phyloP scores from a whole-genome alignment of 345 rosid genomes.

The Sapria himalayana region DNA sequence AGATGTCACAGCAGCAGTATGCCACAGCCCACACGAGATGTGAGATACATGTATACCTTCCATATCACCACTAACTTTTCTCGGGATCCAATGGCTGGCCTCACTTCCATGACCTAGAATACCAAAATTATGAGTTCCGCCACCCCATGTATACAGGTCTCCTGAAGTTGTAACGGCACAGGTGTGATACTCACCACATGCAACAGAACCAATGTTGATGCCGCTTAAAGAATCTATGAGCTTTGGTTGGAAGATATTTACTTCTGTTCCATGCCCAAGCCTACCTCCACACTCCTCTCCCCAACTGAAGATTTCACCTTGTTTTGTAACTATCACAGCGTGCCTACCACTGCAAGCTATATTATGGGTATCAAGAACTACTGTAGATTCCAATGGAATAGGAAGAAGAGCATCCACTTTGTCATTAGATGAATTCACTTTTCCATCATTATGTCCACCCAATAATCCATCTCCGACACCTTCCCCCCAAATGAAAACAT shows the following conservation, averaged over 20 bases:
- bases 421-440: conserved; percentile 13
- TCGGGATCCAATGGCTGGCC: conserved; percentile 64
- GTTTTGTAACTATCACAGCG: conserved; percentile 59
- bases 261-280: conserved; percentile 69
- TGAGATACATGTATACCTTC: conserved; percentile 33
- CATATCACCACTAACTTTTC: conserved; percentile 33
- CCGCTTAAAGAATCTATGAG: conserved; percentile 41
- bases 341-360: conserved; percentile 77
- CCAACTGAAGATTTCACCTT: conserved; percentile 83
- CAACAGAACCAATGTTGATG: conserved; percentile 38
- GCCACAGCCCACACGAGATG: conserved; percentile 79
- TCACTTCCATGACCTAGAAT: conserved; percentile 72
- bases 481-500: conserved; percentile 90
- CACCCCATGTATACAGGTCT: conserved; percentile 90
- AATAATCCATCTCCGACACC: conserved; percentile 36
- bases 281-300: conserved; percentile 75
- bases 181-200: conserved; percentile 78
- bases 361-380: conserved; percentile 45
- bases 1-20: conserved; percentile 60
- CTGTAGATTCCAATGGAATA: conserved; percentile 47
- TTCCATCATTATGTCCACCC: conserved; percentile 24
- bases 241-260: conserved; percentile 37
- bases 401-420: conserved; percentile 46
- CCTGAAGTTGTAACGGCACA: conserved; percentile 61
- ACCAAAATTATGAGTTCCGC: conserved; percentile 41